Base-by-base conservation (phyloP, 2,329 filamentous ascomycete species). In the Sclerotinia glacialis region DNA sequence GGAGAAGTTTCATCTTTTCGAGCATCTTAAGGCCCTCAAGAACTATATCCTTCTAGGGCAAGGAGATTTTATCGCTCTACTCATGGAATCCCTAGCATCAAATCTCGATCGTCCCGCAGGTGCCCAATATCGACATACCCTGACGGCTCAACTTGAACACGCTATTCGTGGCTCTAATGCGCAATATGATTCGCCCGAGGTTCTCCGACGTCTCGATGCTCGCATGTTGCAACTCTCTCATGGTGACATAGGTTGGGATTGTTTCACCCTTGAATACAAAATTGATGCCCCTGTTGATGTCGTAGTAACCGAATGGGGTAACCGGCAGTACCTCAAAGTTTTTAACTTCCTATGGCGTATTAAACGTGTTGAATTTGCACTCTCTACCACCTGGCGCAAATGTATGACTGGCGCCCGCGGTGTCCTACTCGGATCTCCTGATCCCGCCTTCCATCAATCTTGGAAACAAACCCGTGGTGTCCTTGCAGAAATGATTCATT, bases 301-400 rank as follows among this genome's bases (percentile, higher is more conserved):
- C 37, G 93, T 99, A 58, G 93, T 99, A 49, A 98, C 94, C 0
- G 92, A 96, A 52, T 97, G 93, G 86, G 93, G 93, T 55, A 94
- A 91, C 71, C 91, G 94, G 28, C 94, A 99, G 76, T 99, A 99
- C 76, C 88, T 99, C 73, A 98, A 98, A 77, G 92, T 99, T 12
- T 99, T 99, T 85, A 99, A 99, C 79, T 97, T 99, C 76, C 84
- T 99, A 3, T 99, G 95, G 94, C 89, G 95, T 69, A 92, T 99
- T 75, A 99, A 99, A 80, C 89, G 95, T 37, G 95, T 99, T 62
- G 95, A 99, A 75, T 99, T 98, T 75, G 93, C 92, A 0, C 85
- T 99, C 1, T 86, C 90, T 6, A 92, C 90, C 16, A 95, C 92
- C 50, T 99, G 95, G 93, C 88, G 95, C 67, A 90, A 93, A 71